phyloP scores from a whole-genome alignment of 164 flowering plant genomes.

The Chimonanthus praecox region DNA sequence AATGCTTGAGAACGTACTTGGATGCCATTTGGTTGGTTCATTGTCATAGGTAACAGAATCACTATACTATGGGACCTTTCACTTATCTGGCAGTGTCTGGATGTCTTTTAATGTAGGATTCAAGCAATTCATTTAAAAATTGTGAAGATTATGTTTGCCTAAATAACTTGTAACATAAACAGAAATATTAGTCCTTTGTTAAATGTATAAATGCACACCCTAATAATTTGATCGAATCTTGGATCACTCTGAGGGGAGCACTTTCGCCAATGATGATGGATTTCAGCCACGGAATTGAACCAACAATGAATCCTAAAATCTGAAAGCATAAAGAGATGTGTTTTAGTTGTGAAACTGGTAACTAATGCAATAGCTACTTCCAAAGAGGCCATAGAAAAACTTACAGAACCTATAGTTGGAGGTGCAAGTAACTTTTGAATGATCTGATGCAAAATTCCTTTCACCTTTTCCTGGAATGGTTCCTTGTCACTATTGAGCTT shows the following conservation, averaged over 20 bases:
- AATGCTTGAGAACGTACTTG: too few relatives aligned
- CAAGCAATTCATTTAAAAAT: too few relatives aligned
- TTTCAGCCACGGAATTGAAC: conserved; percentile 59
- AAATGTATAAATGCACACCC: conserved; percentile 47
- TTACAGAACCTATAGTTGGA: conserved; percentile 76
- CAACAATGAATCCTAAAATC: conserved; percentile 73
- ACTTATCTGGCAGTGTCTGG: too few relatives aligned
- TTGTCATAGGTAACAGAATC: too few relatives aligned
- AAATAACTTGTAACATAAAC: too few relatives aligned
- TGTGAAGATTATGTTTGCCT: too few relatives aligned
- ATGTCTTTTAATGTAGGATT: too few relatives aligned
- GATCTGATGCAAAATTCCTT: conserved; percentile 37
- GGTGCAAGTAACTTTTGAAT: conserved; percentile 74
- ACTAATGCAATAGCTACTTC: neutral
- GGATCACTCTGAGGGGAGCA: conserved; percentile 81
- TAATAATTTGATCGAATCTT: conserved; percentile 62
- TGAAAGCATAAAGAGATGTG: neutral
- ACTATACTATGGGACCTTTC: too few relatives aligned
- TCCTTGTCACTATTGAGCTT: conserved; percentile 5
- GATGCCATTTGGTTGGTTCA: too few relatives aligned
- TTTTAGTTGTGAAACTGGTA: neutral
- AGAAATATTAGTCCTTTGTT: neutral
- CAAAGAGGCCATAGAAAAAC: conserved; percentile 16
- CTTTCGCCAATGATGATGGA: conserved; percentile 59
- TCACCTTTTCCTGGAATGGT: conserved; percentile 27